phyloP scores from a whole-genome alignment of 2,329 filamentous ascomycete genomes.

The Penicillium polonicum region DNA sequence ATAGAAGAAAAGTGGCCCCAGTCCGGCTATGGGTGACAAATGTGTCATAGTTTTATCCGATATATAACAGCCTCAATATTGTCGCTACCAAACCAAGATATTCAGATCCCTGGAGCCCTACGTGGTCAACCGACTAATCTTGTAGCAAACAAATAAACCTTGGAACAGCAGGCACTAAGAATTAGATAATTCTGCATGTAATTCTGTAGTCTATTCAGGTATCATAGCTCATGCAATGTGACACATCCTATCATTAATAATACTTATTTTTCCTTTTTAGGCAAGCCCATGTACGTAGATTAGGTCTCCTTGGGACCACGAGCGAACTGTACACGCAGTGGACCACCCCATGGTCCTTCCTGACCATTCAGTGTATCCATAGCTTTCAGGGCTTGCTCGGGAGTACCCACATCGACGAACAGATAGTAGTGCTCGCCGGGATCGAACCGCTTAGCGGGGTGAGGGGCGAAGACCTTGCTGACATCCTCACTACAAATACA shows the following conservation, averaged over 20 bases:
- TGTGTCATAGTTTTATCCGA: neutral
- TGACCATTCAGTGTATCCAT: conserved; percentile 46
- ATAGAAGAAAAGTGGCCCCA: neutral
- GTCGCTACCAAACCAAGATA: neutral
- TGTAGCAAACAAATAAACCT: neutral
- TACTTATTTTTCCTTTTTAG: neutral
- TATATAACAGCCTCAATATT: neutral
- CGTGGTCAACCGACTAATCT: neutral
- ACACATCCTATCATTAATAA: conserved; percentile 10
- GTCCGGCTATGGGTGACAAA: neutral
- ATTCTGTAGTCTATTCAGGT: conserved; percentile 4
- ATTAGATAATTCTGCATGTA: neutral
- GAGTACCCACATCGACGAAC: conserved; percentile 62
- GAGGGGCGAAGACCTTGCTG: conserved; percentile 58
- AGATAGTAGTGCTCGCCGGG: conserved; percentile 62
- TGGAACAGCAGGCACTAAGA: neutral
- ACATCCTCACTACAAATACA: conserved; percentile 41
- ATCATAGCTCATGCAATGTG: conserved; percentile 9
- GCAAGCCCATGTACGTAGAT: neutral
- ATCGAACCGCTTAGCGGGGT: conserved; percentile 53
- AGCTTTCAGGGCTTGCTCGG: conserved; percentile 55
- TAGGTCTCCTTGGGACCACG: conserved; percentile 31
- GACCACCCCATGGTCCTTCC: conserved; percentile 42
- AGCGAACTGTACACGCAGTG: conserved; percentile 42
- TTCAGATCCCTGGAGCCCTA: too few relatives aligned